Base-by-base conservation (phyloP, 352 stramenopile genomes). In the Pythium plurisporium region DNA sequence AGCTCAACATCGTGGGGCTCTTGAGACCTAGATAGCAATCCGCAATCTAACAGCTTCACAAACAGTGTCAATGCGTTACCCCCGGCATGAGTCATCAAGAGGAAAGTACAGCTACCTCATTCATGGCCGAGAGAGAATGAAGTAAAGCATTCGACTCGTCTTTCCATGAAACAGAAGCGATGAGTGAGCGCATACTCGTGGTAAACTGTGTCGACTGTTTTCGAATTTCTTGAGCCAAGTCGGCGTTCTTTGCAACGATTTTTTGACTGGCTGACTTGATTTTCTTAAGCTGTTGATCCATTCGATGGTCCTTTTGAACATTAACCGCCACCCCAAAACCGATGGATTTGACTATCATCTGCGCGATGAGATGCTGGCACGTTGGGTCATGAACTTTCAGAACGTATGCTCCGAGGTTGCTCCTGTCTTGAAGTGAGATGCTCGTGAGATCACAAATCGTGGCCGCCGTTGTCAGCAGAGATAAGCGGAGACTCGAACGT, bases 21-120 rank as follows among this genome's bases (percentile, higher is more conserved):
- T 9, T 30, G 43, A 0, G 36, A 20, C 0, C 3, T 42, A 0
- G 29, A 36, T 5, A 55, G 7, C 12, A 50, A 17, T 25, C 36
- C 55, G 33, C 31, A 62, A n/a, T 48, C 45, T 17, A 62, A 15
- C 7, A 62, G 26, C 55, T 62, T 26, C 8, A 42, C 12, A 5
- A 25, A 51, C 15, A 37, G 30, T 17, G 14, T n/a, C 2, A 34
- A 14, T 15, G 25, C 7, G 2, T 45, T 29, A 29, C 20, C 20
- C 23, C 6, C 14, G n/a, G 9, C 42, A 30, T 38, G 27, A 41
- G 27, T 14, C 8, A n/a, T n/a, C n/a, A n/a, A 44, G 5, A 20
- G 30, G 14, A 31, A 33, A 38, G 22, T 27, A 22, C 22, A 23
- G 30, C 30, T 38, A 64, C 55, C 45, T 50, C 36, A 30, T 58